Evolutionary conservation across 2,329 filamentous ascomycete genomes (phyloP), one percentile per base, ranked within the genome.

Genomic region (Nemania diffusa): DNA sequence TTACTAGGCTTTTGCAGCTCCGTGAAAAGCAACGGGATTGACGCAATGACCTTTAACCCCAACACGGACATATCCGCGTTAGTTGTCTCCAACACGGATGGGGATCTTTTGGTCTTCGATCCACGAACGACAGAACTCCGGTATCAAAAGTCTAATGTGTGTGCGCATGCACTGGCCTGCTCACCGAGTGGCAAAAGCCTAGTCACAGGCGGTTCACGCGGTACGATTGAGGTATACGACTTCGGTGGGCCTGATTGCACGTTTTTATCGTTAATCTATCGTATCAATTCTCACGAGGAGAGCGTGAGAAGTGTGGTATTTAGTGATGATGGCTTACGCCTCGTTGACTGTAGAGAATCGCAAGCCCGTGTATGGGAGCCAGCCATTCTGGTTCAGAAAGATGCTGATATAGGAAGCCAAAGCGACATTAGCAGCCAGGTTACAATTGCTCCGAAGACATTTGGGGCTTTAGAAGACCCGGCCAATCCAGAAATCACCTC

Each of bases 281-380:
- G 74, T 15, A 77, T 77, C 29, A 74, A 74, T 37, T 68, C 73
- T 0, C 62, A 70, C 5, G 76, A 78, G 2, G 69, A 76, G 26
- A 51, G 64, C 0, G 76, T 81, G 22, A 67, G 69, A 42, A 69
- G 59, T 0, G 57, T 81, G 9, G 68, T 70, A 2, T 80, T 81
- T 46, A 78, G 70, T 61, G 48, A 59, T 9, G 77, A 80, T 57
- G 73, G 75, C 20, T 62, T 73, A 7, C 75, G 76, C 6, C 74
- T 81, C 60, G 50, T 78, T 46, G 78, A 80, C 48, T 72, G 80
- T 7, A 71, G 73, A 51, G 73, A 71, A 13, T 70, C 68, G 2
- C 76, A 77, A 53, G 78, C 73, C 48, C 71, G 75, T n/a, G 72
- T 81, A 2, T 81, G 79, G 80, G 78, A 77, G 6, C 79, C 78